Percentiles rank a stretch among this genome's conserved stretches.
These are phyloP conservation scores for Alopecurus myosuroides DNA, from an alignment of 176 grass and related monocot species.

Conservation along the genomic window DNA sequence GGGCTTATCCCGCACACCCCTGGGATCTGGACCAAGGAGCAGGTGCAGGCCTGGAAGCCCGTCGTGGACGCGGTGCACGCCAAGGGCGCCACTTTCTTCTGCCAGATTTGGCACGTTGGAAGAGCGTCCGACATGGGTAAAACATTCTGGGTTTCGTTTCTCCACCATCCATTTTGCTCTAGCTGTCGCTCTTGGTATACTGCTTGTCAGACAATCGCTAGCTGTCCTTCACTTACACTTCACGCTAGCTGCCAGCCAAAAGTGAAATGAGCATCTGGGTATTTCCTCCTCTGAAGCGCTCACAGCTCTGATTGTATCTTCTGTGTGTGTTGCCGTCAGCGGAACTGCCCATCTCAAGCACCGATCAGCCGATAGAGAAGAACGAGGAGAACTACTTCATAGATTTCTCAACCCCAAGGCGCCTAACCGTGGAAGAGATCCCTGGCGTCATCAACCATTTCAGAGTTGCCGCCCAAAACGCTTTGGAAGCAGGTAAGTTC, in stretches of 20 bases:
- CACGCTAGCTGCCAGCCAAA: too few species aligned
- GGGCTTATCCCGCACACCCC: slow-evolving; percentile 27
- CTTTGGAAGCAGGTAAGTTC: slow-evolving; percentile 33
- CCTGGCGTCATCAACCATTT: slow-evolving; percentile 19
- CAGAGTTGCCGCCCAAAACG: slow-evolving; percentile 29
- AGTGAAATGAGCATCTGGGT: too few species aligned
- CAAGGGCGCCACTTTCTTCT: slow-evolving; percentile 66
- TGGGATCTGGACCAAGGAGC: slow-evolving; percentile 62
- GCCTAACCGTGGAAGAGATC: slow-evolving; percentile 28
- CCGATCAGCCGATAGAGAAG: neutral
- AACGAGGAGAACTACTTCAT: slow-evolving; percentile 8
- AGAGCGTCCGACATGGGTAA: slow-evolving; percentile 55
- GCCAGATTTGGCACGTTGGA: slow-evolving; percentile 73
- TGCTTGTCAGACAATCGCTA: too few species aligned
- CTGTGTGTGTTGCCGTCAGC: neutral
- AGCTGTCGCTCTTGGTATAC: too few species aligned
- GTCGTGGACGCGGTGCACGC: slow-evolving; percentile 55
- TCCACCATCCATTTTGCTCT: neutral
- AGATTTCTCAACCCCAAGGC: slow-evolving; percentile 20
- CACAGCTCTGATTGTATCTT: neutral
- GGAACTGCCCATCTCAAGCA: slow-evolving; percentile 1
- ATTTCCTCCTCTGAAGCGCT: neutral
- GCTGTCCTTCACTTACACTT: too few species aligned
- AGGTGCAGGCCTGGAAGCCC: slow-evolving; percentile 69
- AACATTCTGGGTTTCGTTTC: neutral